phyloP scores from a whole-genome alignment of 169 alveolate genomes.

The Plasmodium gonderi region DNA sequence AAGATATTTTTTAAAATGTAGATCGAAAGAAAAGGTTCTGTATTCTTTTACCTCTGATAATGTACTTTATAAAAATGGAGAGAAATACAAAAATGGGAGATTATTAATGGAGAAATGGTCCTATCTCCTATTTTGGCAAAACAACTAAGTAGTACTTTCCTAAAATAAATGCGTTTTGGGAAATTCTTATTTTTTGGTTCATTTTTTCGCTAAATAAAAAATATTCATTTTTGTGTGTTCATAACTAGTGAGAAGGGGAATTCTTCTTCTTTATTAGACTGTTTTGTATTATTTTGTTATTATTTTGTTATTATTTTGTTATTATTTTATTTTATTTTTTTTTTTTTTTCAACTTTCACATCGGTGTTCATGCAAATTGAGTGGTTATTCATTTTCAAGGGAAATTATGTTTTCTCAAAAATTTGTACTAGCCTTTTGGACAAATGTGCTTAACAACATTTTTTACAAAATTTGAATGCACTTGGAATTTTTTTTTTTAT shows the following conservation, averaged over 20 bases:
- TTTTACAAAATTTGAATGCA: too few relatives aligned
- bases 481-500: background rate
- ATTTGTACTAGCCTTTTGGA: too few relatives aligned
- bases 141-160: background rate
- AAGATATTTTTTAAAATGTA: constrained; percentile 55
- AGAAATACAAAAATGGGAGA: background rate
- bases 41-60: constrained; percentile 70
- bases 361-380: background rate
- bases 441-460: too few relatives aligned
- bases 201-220: background rate
- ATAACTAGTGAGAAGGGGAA: background rate
- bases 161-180: background rate
- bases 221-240: background rate
- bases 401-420: background rate
- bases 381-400: background rate
- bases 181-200: background rate
- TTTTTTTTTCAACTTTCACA: too few relatives aligned
- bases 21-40: constrained; percentile 64
- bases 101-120: background rate
- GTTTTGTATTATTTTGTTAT: background rate
- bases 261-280: background rate
- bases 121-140: background rate
- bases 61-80: constrained; percentile 10
- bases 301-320: background rate
- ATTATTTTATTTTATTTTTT: too few relatives aligned